A percentile compares a stretch with the other conserved stretches of the same genome.
Conservation (phyloP, 371 early-diverging fungal genomes). For the Circinella umbellata region DNA sequence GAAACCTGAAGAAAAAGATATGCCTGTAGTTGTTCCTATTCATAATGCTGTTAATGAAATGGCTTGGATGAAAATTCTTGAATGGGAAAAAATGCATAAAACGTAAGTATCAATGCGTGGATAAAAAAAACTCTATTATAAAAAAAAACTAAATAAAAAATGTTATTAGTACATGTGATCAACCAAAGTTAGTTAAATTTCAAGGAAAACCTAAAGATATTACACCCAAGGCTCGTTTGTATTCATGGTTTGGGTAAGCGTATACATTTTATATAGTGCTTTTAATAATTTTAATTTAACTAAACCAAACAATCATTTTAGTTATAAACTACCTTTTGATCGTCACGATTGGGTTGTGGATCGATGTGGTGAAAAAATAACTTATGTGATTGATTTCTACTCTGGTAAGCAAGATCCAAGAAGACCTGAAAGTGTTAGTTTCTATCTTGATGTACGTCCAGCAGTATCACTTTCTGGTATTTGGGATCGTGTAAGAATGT, state of each 20-base stretch:
- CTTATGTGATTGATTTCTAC: slow-evolving; percentile 97
- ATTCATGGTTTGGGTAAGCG: slow-evolving; percentile 72
- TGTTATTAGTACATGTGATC: slow-evolving; percentile 57
- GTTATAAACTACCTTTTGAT: slow-evolving; percentile 87
- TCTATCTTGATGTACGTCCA: slow-evolving; percentile 92
- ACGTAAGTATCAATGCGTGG: slow-evolving; percentile 39
- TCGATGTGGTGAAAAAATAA: slow-evolving; percentile 89
- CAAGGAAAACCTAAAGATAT: slow-evolving; percentile 86
- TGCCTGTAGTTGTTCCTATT: slow-evolving; percentile 52
- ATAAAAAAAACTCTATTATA: slow-evolving; percentile 12
- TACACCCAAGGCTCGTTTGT: slow-evolving; percentile 83
- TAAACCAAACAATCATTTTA: slow-evolving; percentile 9
- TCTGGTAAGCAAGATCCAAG: slow-evolving; percentile 68
- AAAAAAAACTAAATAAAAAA: no score
- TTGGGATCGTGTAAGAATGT: slow-evolving; percentile 60
- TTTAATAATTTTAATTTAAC: slow-evolving; percentile 1
- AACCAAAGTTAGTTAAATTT: slow-evolving; percentile 82
- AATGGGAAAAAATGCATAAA: slow-evolving; percentile 82
- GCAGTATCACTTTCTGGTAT: slow-evolving; percentile 63
- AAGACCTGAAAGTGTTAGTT: slow-evolving; percentile 65
- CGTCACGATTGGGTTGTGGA: slow-evolving; percentile 98
- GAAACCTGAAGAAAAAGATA: slow-evolving; percentile 74
- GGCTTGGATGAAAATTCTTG: slow-evolving; percentile 89
- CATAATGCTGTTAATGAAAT: slow-evolving; percentile 90
- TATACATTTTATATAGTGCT: background rate